These are phyloP conservation scores for Fraxinus velutina DNA, from an alignment of 305 asterid genomes.

Conservation along the genomic window DNA sequence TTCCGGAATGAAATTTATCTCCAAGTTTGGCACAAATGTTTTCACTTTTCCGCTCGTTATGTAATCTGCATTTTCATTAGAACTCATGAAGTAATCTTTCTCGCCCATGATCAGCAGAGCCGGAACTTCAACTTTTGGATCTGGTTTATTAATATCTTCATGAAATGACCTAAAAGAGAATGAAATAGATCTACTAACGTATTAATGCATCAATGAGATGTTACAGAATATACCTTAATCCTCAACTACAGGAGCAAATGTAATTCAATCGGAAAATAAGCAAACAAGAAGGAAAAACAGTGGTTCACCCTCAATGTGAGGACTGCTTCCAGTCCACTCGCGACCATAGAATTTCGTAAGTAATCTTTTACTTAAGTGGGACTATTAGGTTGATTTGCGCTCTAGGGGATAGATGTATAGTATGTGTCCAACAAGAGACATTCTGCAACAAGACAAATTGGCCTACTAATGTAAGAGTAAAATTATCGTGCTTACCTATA, in stretches of 20 bases:
- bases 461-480: neutral
- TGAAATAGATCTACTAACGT: neutral
- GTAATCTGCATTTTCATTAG: constrained; percentile 53
- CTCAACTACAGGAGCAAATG: neutral
- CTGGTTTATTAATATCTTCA: constrained; percentile 25
- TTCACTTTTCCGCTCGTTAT: constrained; percentile 37
- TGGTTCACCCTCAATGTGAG: neutral
- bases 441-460: neutral
- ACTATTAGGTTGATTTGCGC: neutral
- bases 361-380: neutral
- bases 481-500: constrained; percentile 41
- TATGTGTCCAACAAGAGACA: neutral
- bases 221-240: neutral
- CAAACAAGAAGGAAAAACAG: neutral
- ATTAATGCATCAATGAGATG: neutral
- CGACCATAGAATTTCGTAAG: neutral
- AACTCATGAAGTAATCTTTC: constrained; percentile 54
- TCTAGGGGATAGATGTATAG: neutral
- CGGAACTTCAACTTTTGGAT: constrained; percentile 46
- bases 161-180: constrained; percentile 27
- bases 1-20: constrained; percentile 42
- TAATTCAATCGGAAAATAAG: neutral
- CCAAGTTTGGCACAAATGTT: constrained; percentile 44
- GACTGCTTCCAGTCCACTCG: neutral
- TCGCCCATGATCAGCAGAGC: constrained; percentile 58